These are phyloP conservation scores for Kwoniella shivajii DNA, from an alignment of 1,284 basidiomycete species.

Conservation along the genomic window DNA sequence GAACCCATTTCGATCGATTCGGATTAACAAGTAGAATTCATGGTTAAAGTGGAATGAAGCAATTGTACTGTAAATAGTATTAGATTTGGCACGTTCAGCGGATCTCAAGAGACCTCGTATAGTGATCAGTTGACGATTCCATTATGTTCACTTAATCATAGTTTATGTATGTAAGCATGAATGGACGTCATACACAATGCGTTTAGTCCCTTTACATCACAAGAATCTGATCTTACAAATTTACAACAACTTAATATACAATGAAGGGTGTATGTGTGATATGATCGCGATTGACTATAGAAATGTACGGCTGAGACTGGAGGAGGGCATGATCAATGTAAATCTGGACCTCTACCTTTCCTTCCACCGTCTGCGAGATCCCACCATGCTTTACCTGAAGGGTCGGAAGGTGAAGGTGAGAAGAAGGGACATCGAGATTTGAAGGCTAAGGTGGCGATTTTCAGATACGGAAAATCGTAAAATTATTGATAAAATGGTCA, in stretches of 20 bases:
- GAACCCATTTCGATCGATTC: slow-evolving; percentile 1
- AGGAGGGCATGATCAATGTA: not conserved
- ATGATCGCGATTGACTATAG: not conserved
- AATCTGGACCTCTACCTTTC: slow-evolving; percentile 23
- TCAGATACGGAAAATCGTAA: not conserved
- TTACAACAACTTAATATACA: not conserved
- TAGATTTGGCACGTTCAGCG: no score
- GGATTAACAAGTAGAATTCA: not conserved
- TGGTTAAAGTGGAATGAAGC: no score
- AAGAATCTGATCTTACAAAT: not conserved
- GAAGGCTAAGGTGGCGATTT: slow-evolving; percentile 63
- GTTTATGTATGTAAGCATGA: no score
- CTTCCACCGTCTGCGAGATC: slow-evolving; percentile 54
- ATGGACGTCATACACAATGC: no score
- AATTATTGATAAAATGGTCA: not conserved
- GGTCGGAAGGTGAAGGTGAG: slow-evolving; percentile 65
- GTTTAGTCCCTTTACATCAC: no score
- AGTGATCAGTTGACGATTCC: no score
- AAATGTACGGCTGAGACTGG: no score
- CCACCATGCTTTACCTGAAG: slow-evolving; percentile 71
- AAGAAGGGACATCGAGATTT: slow-evolving; percentile 80
- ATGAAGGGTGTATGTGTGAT: not conserved
- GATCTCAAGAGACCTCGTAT: no score
- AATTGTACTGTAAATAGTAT: no score
- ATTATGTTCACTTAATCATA: no score